A percentile compares a stretch with the other conserved stretches of the same genome.
phyloP scores from a whole-genome alignment of 192 early-diverging fungal genomes.

The Dissophora globulifera region DNA sequence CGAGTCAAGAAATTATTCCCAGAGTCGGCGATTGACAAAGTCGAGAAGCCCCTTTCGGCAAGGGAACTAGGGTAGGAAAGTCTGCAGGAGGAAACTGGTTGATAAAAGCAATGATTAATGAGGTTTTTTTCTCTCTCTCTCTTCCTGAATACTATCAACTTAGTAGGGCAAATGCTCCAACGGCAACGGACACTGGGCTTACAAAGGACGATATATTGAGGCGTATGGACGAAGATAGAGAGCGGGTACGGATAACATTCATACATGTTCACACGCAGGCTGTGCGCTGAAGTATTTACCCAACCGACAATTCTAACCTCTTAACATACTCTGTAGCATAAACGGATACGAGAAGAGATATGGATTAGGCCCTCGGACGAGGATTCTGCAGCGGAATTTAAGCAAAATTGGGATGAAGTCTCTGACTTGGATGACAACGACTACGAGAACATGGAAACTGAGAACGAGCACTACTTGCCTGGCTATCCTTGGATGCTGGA shows the following conservation, averaged over 20 bases:
- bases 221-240: constrained; percentile 69
- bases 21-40: constrained; percentile 41
- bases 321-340: constrained; percentile 51
- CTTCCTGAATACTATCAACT: not conserved
- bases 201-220: constrained; percentile 62
- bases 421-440: constrained; percentile 61
- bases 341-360: constrained; percentile 64
- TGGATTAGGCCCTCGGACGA: constrained; percentile 64
- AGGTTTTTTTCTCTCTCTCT: not conserved
- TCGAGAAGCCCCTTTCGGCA: constrained; percentile 48
- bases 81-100: not conserved
- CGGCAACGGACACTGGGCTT: constrained; percentile 39
- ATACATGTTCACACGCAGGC: not conserved
- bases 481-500: constrained; percentile 42
- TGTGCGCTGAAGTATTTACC: not conserved
- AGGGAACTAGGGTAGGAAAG: constrained; percentile 57
- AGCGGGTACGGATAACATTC: constrained; percentile 52
- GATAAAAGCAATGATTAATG: too few relatives aligned
- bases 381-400: constrained; percentile 55
- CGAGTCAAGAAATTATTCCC: constrained; percentile 15
- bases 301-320: not conserved
- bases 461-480: constrained; percentile 52
- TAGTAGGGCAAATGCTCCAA: constrained; percentile 8
- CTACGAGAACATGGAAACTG: constrained; percentile 51
- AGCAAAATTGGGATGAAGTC: constrained; percentile 58